phyloP scores from a whole-genome alignment of 345 rosid species.

The Noccaea caerulescens region DNA sequence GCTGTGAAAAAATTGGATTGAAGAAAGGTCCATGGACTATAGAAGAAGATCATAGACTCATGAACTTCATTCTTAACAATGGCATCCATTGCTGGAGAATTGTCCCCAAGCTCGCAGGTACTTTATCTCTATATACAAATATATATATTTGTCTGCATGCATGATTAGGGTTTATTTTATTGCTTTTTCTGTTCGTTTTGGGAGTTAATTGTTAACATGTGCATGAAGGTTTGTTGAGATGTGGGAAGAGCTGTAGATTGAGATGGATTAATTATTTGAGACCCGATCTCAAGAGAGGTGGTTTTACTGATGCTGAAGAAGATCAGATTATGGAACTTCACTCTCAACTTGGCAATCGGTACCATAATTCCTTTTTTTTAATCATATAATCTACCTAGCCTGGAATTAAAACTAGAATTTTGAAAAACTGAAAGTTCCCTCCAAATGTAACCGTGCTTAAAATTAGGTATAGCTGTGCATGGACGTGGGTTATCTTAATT shows the following conservation, averaged over 20 bases:
- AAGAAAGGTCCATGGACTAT: slow-evolving; percentile 97
- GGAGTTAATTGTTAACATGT: slow-evolving; percentile 14
- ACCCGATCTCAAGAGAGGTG: slow-evolving; percentile 89
- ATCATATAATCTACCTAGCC: neutral
- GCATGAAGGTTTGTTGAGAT: slow-evolving; percentile 68
- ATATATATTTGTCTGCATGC: neutral
- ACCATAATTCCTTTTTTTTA: neutral
- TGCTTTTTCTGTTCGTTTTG: neutral
- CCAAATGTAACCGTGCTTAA: neutral
- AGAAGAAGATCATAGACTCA: slow-evolving; percentile 94
- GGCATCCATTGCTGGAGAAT: slow-evolving; percentile 96
- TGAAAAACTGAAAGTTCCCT: neutral
- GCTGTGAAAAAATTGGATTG: slow-evolving; percentile 91
- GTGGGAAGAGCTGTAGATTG: slow-evolving; percentile 92
- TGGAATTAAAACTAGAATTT: neutral
- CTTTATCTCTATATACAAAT: neutral
- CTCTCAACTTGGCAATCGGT: slow-evolving; percentile 82
- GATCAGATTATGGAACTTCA: slow-evolving; percentile 83
- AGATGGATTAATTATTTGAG: slow-evolving; percentile 96
- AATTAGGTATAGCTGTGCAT: neutral
- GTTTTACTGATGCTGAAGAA: slow-evolving; percentile 80
- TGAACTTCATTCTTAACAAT: slow-evolving; percentile 78
- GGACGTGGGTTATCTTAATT: neutral
- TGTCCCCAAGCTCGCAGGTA: slow-evolving; percentile 96
- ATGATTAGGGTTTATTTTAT: neutral